Conservation (phyloP, 2,329 filamentous ascomycete genomes). For the Botrytis fragariae region DNA sequence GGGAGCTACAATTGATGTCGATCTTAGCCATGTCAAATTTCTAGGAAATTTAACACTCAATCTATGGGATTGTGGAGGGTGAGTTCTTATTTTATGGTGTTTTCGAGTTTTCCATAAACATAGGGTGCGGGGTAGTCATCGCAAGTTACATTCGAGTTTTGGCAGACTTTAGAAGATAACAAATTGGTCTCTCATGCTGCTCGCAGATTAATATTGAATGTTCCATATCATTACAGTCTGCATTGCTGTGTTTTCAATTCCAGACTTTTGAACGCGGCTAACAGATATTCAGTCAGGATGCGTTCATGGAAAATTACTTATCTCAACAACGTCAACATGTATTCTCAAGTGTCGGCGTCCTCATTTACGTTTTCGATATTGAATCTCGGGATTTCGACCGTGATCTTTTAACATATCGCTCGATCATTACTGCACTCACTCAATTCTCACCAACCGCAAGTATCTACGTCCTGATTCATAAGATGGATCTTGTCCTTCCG, state of each 20-base stretch:
- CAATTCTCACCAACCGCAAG: constrained; percentile 80
- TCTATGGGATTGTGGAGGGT: constrained; percentile 97
- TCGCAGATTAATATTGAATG: background rate
- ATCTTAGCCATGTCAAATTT: constrained; percentile 98
- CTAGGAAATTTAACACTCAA: constrained; percentile 96
- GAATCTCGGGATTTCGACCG: constrained; percentile 92
- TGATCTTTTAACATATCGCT: constrained; percentile 87
- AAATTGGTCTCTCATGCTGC: background rate
- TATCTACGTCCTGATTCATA: constrained; percentile 95
- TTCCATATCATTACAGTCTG: background rate
- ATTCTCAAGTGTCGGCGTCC: constrained; percentile 91
- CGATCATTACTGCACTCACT: constrained; percentile 82
- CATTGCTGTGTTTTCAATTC: background rate
- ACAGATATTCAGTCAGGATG: constrained; percentile 69
- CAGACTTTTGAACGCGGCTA: constrained; percentile 21
- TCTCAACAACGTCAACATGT: constrained; percentile 93
- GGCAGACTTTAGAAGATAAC: background rate
- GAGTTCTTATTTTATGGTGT: constrained; percentile 36
- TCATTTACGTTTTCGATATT: constrained; percentile 99
- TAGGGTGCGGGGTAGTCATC: background rate
- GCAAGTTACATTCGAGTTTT: background rate
- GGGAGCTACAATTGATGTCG: constrained; percentile 96
- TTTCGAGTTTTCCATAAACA: constrained; percentile 4
- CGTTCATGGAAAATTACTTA: constrained; percentile 98
- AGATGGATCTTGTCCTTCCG: constrained; percentile 92